Conservation (phyloP, 768 basidiomycete species). For the Trametes meyenii region DNA sequence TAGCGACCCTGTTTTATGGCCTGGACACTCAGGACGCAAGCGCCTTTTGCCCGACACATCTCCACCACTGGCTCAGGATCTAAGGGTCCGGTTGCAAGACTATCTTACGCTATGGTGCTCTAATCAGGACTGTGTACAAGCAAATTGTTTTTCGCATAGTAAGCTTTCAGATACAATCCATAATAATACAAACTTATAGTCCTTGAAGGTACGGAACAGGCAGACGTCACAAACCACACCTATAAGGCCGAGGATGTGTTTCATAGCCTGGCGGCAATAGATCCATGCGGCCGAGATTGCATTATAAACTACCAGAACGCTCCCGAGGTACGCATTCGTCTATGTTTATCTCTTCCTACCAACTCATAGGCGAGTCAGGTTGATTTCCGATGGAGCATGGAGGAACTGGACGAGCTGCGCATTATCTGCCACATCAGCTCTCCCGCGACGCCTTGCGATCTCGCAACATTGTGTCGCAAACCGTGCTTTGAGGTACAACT, state of each 20-base stretch:
- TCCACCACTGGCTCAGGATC: constrained; percentile 14
- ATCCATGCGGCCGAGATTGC: too few species aligned
- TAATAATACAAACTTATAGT: not conserved
- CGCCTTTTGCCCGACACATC: constrained; percentile 7
- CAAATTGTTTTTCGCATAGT: constrained; percentile 30
- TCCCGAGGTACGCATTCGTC: too few species aligned
- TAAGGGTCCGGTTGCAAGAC: constrained; percentile 22
- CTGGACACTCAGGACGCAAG: constrained; percentile 7
- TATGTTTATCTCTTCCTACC: too few species aligned
- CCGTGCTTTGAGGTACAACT: constrained; percentile 59
- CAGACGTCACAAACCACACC: not conserved
- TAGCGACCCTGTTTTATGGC: constrained; percentile 38
- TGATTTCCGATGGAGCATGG: not conserved
- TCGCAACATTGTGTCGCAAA: constrained; percentile 56
- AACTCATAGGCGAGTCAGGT: constrained; percentile 1
- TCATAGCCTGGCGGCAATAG: too few species aligned
- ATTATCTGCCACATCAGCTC: constrained; percentile 46
- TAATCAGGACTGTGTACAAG: constrained; percentile 27
- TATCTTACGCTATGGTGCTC: constrained; percentile 29
- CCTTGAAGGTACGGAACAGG: not conserved
- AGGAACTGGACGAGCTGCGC: constrained; percentile 44
- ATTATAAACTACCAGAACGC: too few species aligned
- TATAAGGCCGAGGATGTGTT: not conserved
- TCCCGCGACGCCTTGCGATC: constrained; percentile 53
- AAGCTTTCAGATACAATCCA: not conserved